Evolutionary conservation across 331 rosid species (phyloP).

Genomic region (Quercus phellos): DNA sequence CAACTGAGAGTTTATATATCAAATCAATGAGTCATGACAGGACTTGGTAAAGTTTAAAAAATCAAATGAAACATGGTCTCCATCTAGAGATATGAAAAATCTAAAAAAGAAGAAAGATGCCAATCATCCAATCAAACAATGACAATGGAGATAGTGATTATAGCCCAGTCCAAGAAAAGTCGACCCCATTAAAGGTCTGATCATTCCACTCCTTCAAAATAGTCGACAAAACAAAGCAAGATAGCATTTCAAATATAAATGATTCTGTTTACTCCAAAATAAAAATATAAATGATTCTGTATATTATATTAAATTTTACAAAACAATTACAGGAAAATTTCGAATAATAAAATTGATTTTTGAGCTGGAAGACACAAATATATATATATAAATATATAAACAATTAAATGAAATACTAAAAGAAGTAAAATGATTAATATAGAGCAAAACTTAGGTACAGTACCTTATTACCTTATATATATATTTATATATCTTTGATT

Average conservation of each 20-base stretch:
- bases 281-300: not conserved
- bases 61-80: not conserved
- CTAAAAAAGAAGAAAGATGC: too few species aligned
- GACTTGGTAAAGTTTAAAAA: conserved; percentile 9
- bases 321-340: not conserved
- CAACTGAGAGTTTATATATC: conserved; percentile 4
- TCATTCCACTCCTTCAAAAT: not conserved
- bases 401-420: too few species aligned
- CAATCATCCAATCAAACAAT: too few species aligned
- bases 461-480: too few species aligned
- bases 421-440: too few species aligned
- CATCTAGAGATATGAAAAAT: not conserved
- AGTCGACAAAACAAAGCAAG: not conserved
- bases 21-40: not conserved
- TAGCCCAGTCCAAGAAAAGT: not conserved
- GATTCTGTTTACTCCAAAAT: not conserved
- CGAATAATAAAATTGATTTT: too few species aligned
- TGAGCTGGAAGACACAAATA: too few species aligned
- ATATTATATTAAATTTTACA: not conserved
- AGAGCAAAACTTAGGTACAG: too few species aligned
- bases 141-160: too few species aligned
- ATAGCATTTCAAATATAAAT: not conserved
- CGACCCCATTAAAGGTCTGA: not conserved
- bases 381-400: too few species aligned
- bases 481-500: too few species aligned